These are phyloP conservation scores for Rosa persica DNA, from an alignment of 306 rosid species.

Conservation along the genomic window DNA sequence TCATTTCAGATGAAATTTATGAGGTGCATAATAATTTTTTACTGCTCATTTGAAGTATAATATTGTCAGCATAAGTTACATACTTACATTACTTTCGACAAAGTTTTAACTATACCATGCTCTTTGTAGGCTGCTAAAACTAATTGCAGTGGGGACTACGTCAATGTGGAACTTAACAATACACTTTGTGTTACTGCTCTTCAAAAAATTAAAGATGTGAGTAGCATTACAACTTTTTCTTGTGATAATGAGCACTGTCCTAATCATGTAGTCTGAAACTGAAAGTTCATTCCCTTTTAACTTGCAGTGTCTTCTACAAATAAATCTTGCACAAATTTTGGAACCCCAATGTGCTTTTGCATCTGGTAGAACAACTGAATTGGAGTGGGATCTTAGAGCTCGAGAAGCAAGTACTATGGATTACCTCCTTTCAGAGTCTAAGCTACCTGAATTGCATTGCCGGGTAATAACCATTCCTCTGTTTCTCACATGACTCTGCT, in stretches of 20 bases:
- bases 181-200: constrained; percentile 8
- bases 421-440: constrained; percentile 8
- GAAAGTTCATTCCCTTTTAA: neutral
- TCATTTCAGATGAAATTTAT: constrained; percentile 25
- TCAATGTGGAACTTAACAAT: constrained; percentile 2
- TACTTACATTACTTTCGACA: neutral
- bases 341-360: constrained; percentile 32
- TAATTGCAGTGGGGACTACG: constrained; percentile 27
- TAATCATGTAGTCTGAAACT: neutral
- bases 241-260: neutral
- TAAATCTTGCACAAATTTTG: constrained; percentile 25
- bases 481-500: neutral
- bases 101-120: neutral
- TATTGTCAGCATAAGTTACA: neutral
- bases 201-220: constrained; percentile 14
- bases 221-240: neutral
- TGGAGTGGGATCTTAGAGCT: constrained; percentile 23
- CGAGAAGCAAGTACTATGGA: constrained; percentile 11
- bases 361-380: constrained; percentile 20
- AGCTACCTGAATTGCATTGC: constrained; percentile 18
- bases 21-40: constrained; percentile 4
- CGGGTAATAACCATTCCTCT: constrained; percentile 13
- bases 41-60: neutral
- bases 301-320: constrained; percentile 30
- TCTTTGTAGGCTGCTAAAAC: constrained; percentile 22